Base-by-base conservation (phyloP, 2,329 filamentous ascomycete genomes). In the Thermomyces lanuginosus region DNA sequence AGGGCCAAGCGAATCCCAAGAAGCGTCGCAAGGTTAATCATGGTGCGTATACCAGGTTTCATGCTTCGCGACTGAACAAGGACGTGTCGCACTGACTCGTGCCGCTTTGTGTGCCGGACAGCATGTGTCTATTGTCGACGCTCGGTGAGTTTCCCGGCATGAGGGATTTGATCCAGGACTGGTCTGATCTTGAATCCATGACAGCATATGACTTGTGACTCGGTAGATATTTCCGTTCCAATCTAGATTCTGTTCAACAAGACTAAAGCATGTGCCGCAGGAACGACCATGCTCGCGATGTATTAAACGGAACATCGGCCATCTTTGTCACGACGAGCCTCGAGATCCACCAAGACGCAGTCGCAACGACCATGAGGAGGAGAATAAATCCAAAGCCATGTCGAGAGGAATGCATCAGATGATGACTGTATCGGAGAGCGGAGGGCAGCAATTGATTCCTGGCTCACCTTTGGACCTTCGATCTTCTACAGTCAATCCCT, bases 231-330 rank as follows among this genome's bases (percentile, higher is more conserved):
- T 6, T 20, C 8, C 13, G 12, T 20, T 20, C 18, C 18, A n/a
- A 20, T 7, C 7, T n/a, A 20, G n/a, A 20, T n/a, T n/a, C 18
- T n/a, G n/a, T n/a, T n/a, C n/a, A n/a, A n/a, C n/a, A n/a, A n/a
- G n/a, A n/a, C n/a, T n/a, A n/a, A n/a, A n/a, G n/a, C n/a, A n/a
- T n/a, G n/a, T 40, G 42, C 38, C 33, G 27, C 55, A 91, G 82
- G 82, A 92, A 63, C 76, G 89, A 51, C 89, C 89, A 46, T 98
- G 89, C 68, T 86, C 82, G 45, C 72, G 89, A 59, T 98, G 89
- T 64, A 81, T 95, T 58, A 98, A 95, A 61, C 76, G 89, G 48
- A 92, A 92, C 60, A 98, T 98, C 54, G 89, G 86, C 45, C 89
- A 98, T 57, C 68, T 98, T 40, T 98, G 89, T 57, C 89, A 93